Evolutionary conservation across 306 rosid species (phyloP).

Genomic region (Cucumis melo): DNA sequence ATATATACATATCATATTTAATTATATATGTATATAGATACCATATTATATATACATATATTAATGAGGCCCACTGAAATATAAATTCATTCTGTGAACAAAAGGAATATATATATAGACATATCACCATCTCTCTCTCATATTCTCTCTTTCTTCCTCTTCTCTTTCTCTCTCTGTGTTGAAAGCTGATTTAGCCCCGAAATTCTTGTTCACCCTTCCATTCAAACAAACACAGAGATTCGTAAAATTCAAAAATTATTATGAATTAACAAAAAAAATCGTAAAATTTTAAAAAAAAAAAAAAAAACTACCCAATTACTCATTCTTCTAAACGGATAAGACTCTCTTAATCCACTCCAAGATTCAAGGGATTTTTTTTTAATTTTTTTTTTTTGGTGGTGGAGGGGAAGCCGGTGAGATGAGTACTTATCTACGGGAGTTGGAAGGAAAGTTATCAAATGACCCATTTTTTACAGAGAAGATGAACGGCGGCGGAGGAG

Average conservation of each 20-base stretch:
- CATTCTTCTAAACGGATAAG: slow-evolving; percentile 31
- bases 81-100: slow-evolving; percentile 14
- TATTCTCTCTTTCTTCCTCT: slow-evolving; percentile 9
- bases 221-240: slow-evolving; percentile 12
- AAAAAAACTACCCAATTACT: background rate
- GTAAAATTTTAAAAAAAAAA: too few species aligned
- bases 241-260: background rate
- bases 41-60: background rate
- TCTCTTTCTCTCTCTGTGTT: slow-evolving; percentile 19
- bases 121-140: slow-evolving; percentile 35
- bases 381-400: background rate
- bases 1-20: too few species aligned
- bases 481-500: background rate
- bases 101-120: slow-evolving; percentile 25
- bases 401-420: background rate
- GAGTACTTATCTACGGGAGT: slow-evolving; percentile 26
- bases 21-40: background rate
- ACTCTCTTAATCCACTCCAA: slow-evolving; percentile 37
- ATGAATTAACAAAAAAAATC: background rate
- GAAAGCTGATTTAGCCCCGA: slow-evolving; percentile 48
- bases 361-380: slow-evolving; percentile 13
- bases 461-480: slow-evolving; percentile 36
- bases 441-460: slow-evolving; percentile 48
- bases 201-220: slow-evolving; percentile 41
- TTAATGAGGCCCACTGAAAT: slow-evolving; percentile 6